These are phyloP conservation scores for Arachis stenosperma DNA, from an alignment of 306 rosid species.

Conservation along the genomic window DNA sequence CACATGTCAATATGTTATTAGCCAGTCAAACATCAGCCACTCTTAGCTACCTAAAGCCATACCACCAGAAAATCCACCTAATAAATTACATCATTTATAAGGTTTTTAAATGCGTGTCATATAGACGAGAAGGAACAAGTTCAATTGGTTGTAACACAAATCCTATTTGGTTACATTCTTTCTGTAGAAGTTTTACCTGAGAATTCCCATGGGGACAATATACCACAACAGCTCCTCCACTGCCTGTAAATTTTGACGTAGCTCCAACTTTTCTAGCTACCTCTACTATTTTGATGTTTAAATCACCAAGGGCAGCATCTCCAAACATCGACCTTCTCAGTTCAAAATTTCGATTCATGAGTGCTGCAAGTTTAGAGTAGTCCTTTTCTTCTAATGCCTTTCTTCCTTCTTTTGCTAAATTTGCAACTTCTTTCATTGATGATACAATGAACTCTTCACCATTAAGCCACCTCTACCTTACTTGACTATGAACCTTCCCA, in stretches of 20 bases:
- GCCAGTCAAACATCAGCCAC: too few species aligned
- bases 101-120: conserved; percentile 63
- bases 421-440: conserved; percentile 76
- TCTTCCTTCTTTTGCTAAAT: conserved; percentile 75
- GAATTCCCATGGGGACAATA: conserved; percentile 77
- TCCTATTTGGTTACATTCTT: conserved; percentile 67
- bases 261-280: conserved; percentile 86
- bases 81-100: conserved; percentile 26
- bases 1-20: too few species aligned
- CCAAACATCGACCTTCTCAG: conserved; percentile 95
- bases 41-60: too few species aligned
- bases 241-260: conserved; percentile 93
- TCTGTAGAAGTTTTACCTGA: conserved; percentile 77
- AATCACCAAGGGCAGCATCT: conserved; percentile 75
- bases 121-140: conserved; percentile 62
- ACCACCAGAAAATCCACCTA: too few species aligned
- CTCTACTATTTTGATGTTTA: conserved; percentile 89
- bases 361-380: conserved; percentile 64
- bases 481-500: conserved; percentile 93
- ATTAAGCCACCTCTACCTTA: conserved; percentile 82
- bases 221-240: conserved; percentile 93
- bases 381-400: conserved; percentile 62
- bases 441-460: conserved; percentile 82
- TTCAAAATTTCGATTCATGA: conserved; percentile 84
- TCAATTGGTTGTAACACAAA: conserved; percentile 57